Evolutionary conservation across 208 protist species (phyloP), one percentile per base, ranked within the genome.

Genomic region (Vickermania spadyakhi): DNA sequence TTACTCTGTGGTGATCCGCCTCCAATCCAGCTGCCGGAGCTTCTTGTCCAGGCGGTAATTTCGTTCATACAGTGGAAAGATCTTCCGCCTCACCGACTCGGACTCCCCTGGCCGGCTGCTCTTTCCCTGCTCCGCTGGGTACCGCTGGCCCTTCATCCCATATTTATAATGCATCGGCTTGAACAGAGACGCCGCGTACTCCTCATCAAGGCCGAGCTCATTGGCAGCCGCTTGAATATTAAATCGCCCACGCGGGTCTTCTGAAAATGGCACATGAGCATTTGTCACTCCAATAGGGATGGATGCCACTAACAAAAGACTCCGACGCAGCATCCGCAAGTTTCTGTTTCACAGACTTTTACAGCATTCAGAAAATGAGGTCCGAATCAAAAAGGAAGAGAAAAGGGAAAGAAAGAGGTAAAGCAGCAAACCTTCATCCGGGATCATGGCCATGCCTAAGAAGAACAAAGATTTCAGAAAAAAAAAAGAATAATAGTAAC

Each of bases 141-240:
- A 94, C 26, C 75, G 80, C 65, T 94, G 84, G 2, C 88, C 88
- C 36, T 73, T 76, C 52, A 94, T 66, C 27, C 58, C 14, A 62
- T 87, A 94, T 3, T 81, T 94, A 56, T 89, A 94, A 55, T 89
- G 78, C 42, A 84, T 25, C 0, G 88, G 88, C 29, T 84, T 85
- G 66, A 87, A 91, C 28, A 94, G 72, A 3, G 88, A 80, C 1
- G 82, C 79, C 1, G 83, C 78, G 57, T 94, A 94, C 29, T 71
- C 76, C 51, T 81, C 73, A 51, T 92, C 77, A 27, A 94, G 66
- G 30, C 86, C 60, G 28, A 94, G 79, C 59, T 89, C 84, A 0
- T 73, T 68, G 1, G 88, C 84, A 2, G 84, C 88, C 60, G 91
- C 84, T 22, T 84, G 81, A 0, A 91, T 57, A 58, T 91, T 94